Conservation (phyloP, 768 basidiomycete genomes). For the Plicaturopsis crispa region DNA sequence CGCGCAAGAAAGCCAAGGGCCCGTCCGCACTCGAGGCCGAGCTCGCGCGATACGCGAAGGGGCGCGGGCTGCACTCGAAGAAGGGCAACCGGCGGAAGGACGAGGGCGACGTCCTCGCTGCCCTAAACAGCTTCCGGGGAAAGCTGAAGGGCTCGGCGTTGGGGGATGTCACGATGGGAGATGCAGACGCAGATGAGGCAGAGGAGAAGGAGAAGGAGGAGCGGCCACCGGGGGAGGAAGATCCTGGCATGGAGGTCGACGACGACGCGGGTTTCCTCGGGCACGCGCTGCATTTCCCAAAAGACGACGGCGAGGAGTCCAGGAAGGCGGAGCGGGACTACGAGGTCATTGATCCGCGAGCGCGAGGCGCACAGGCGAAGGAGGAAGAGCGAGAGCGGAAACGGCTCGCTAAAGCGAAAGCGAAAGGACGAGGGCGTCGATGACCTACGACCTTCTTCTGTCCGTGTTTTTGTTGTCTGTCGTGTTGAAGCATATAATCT, state of each 20-base stretch:
- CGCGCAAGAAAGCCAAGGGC: slow-evolving; percentile 49
- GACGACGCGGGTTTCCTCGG: slow-evolving; percentile 68
- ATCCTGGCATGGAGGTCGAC: slow-evolving; percentile 65
- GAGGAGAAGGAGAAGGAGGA: slow-evolving; percentile 14
- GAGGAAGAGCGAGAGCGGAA: slow-evolving; percentile 75
- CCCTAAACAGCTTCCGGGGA: slow-evolving; percentile 62
- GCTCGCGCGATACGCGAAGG: slow-evolving; percentile 71
- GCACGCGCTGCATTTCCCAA: slow-evolving; percentile 70
- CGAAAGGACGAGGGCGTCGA: neutral
- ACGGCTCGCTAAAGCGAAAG: slow-evolving; percentile 16
- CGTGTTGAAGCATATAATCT: too few relatives aligned
- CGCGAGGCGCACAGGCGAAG: slow-evolving; percentile 61
- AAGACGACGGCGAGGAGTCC: slow-evolving; percentile 70
- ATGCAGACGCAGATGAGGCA: slow-evolving; percentile 13
- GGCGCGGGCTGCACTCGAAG: slow-evolving; percentile 49
- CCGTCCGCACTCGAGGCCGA: slow-evolving; percentile 77
- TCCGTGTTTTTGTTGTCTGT: too few relatives aligned
- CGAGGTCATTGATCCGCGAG: slow-evolving; percentile 83
- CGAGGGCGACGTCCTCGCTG: slow-evolving; percentile 64
- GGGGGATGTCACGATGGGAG: slow-evolving; percentile 18
- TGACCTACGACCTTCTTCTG: too few relatives aligned
- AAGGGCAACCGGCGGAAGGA: slow-evolving; percentile 53
- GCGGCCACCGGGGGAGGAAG: slow-evolving; percentile 24
- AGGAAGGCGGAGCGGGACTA: slow-evolving; percentile 78
- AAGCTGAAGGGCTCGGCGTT: slow-evolving; percentile 47